A percentile compares a stretch with the other conserved stretches of the same genome.
These are phyloP conservation scores for Leccinum boreale DNA, from an alignment of 768 basidiomycete species.

Conservation along the genomic window DNA sequence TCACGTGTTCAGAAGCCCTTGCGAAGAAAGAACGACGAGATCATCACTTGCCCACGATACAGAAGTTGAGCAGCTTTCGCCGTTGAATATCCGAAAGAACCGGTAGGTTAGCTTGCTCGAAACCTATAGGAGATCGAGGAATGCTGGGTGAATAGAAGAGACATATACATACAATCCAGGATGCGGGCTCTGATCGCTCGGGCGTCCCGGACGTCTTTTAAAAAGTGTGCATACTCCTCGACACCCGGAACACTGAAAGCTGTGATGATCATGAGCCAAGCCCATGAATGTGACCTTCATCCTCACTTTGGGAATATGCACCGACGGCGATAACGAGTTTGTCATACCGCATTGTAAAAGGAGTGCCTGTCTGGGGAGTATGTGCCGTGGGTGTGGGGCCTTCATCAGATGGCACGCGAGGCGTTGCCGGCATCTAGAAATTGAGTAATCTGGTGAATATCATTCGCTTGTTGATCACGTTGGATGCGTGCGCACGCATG, in stretches of 20 bases:
- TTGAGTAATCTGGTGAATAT: neutral
- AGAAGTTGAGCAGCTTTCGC: conserved; percentile 76
- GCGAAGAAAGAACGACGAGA: neutral
- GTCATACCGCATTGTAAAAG: conserved; percentile 68
- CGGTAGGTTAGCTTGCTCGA: conserved; percentile 85
- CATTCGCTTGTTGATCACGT: neutral
- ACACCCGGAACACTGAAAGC: conserved; percentile 74
- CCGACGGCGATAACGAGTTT: conserved; percentile 84
- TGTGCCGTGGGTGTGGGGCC: neutral
- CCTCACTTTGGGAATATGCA: conserved; percentile 77
- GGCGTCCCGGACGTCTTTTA: conserved; percentile 79
- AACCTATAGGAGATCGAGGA: conserved; percentile 40
- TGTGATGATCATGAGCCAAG: conserved; percentile 22
- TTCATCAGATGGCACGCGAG: conserved; percentile 35
- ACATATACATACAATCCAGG: conserved; percentile 55
- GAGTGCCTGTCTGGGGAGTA: conserved; percentile 26
- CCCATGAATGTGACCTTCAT: conserved; percentile 1
- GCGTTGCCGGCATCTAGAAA: conserved; percentile 62
- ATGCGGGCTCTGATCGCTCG: conserved; percentile 67
- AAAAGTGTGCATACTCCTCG: conserved; percentile 77
- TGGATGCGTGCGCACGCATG: conserved; percentile 50
- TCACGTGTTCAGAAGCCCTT: conserved; percentile 5
- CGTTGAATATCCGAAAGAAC: conserved; percentile 71
- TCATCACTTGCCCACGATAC: conserved; percentile 67
- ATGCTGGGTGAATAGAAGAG: neutral